Percentiles rank a stretch among this genome's conserved stretches.
Evolutionary conservation across 78 protist genomes (phyloP).

Genomic region (Isochrysis galbana): DNA sequence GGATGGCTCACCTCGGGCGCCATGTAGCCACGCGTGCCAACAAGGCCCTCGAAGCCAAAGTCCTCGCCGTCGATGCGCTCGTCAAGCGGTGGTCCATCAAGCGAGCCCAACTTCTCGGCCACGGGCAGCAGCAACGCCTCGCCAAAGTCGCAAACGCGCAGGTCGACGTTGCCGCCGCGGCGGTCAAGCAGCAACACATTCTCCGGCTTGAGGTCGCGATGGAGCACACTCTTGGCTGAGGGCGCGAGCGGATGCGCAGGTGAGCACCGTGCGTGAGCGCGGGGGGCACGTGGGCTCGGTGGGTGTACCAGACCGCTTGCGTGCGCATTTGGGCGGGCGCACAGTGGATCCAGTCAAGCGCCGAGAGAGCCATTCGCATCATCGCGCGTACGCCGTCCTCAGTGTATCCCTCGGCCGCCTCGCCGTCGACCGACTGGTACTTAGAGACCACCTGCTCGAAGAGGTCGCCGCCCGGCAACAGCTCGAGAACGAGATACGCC

Average conservation of each 20-base stretch:
- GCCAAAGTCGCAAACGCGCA: not conserved
- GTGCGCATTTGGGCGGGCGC: too few species aligned
- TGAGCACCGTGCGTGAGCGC: too few species aligned
- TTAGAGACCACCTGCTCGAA: not conserved
- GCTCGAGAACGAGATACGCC: not conserved
- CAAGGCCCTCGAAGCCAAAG: too few species aligned
- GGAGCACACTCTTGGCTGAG: not conserved
- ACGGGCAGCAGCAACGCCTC: not conserved
- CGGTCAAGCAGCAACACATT: not conserved
- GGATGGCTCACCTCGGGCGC: not conserved
- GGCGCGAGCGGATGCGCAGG: too few species aligned
- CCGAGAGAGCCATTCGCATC: not conserved
- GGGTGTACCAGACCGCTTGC: too few species aligned
- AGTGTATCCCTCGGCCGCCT: not conserved
- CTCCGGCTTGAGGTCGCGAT: not conserved
- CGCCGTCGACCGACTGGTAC: not conserved
- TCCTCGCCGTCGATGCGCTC: too few species aligned
- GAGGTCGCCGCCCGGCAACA: not conserved
- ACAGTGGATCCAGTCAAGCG: not conserved
- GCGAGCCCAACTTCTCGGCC: too few species aligned
- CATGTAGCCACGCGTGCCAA: not conserved
- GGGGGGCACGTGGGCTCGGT: too few species aligned
- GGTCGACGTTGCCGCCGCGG: not conserved
- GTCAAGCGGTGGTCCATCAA: too few species aligned
- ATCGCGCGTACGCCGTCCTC: not conserved